Percentiles rank a stretch among this genome's conserved stretches.
Conservation (phyloP, 495 filamentous ascomycete species). For the Aspergillus biplanus region DNA sequence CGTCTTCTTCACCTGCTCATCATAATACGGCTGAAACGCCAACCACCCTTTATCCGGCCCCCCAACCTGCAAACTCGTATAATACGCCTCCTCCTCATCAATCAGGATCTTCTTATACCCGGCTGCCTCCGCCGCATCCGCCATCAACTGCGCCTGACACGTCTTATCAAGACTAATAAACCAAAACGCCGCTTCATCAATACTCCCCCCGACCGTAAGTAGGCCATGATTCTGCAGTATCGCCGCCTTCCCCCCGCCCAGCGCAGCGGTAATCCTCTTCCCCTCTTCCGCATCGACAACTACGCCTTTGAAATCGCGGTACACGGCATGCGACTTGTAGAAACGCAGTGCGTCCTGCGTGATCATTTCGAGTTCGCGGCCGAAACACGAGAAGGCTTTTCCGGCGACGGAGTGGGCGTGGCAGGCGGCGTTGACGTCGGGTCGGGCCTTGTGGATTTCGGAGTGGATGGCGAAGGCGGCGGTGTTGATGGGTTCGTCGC, state of each 20-base stretch:
- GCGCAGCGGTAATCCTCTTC: constrained; percentile 50
- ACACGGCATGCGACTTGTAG: constrained; percentile 48
- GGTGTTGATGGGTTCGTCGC: constrained; percentile 52
- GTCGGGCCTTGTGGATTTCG: constrained; percentile 38
- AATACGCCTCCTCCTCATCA: constrained; percentile 53
- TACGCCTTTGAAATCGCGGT: constrained; percentile 47
- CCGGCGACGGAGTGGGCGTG: constrained; percentile 41
- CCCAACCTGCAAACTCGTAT: constrained; percentile 38
- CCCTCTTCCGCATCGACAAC: constrained; percentile 61
- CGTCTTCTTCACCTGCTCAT: constrained; percentile 22
- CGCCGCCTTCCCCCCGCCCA: constrained; percentile 54
- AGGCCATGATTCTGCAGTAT: constrained; percentile 66
- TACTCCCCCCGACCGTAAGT: constrained; percentile 55
- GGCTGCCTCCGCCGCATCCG: constrained; percentile 52
- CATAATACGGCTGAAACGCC: constrained; percentile 28
- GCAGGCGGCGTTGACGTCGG: constrained; percentile 42
- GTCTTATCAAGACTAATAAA: constrained; percentile 63
- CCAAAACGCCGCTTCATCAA: constrained; percentile 63
- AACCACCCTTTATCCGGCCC: constrained; percentile 26
- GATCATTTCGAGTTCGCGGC: constrained; percentile 41
- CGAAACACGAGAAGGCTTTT: constrained; percentile 36
- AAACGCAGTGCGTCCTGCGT: constrained; percentile 54
- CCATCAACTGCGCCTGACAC: constrained; percentile 62
- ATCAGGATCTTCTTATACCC: constrained; percentile 55
- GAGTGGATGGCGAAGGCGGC: constrained; percentile 64